phyloP scores from a whole-genome alignment of 192 early-diverging fungal species.

The Entomortierella lignicola region DNA sequence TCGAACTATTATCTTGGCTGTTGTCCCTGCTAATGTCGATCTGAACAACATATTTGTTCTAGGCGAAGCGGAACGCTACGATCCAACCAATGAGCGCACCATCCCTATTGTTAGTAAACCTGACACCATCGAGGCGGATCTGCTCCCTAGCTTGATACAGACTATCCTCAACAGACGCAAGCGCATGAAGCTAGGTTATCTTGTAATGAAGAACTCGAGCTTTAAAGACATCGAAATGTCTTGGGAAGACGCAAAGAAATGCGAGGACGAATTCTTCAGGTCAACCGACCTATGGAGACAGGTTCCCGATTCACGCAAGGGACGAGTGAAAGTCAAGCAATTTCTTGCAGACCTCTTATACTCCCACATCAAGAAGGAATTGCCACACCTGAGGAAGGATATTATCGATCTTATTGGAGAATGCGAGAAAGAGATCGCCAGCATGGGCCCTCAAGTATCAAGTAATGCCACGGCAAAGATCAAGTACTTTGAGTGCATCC shows the following conservation, averaged over 20 bases:
- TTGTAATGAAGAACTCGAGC: slow-evolving; percentile 44
- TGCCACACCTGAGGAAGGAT: slow-evolving; percentile 32
- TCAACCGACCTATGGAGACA: slow-evolving; percentile 25
- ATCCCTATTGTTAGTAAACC: slow-evolving; percentile 51
- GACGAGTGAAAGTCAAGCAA: slow-evolving; percentile 20
- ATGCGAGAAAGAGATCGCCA: slow-evolving; percentile 31
- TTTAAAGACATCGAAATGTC: slow-evolving; percentile 38
- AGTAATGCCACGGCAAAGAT: slow-evolving; percentile 8
- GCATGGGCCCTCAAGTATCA: slow-evolving; percentile 14
- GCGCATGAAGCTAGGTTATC: slow-evolving; percentile 41
- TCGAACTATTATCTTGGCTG: slow-evolving; percentile 48
- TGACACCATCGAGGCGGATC: slow-evolving; percentile 35
- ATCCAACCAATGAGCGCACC: slow-evolving; percentile 36
- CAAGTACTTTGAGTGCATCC: slow-evolving; percentile 27
- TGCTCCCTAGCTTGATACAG: slow-evolving; percentile 32
- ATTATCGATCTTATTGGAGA: slow-evolving; percentile 10
- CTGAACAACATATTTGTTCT: slow-evolving; percentile 51
- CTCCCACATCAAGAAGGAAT: slow-evolving; percentile 43
- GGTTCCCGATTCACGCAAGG: slow-evolving; percentile 28
- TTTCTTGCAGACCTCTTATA: slow-evolving; percentile 18
- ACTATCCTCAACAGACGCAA: slow-evolving; percentile 46
- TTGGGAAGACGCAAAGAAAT: slow-evolving; percentile 33
- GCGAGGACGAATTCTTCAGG: slow-evolving; percentile 33
- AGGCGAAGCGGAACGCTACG: slow-evolving; percentile 44
- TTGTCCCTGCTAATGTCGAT: slow-evolving; percentile 48